Evolutionary conservation across 2,329 filamentous ascomycete species (phyloP), one percentile per base, ranked within the genome.

Genomic region (Fusarium equiseti): DNA sequence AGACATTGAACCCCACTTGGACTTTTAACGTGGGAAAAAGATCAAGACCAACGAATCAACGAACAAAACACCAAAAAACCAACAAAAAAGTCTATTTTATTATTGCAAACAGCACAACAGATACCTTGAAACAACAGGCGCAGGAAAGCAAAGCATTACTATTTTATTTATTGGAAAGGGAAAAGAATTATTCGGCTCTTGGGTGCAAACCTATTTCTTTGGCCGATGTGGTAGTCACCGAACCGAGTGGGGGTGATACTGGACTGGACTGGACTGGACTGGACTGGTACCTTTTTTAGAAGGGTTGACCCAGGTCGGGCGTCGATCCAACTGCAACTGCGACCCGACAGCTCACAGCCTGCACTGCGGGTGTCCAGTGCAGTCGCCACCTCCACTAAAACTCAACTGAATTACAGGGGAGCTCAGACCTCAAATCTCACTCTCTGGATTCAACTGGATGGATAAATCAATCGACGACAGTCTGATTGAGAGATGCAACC

Each of bases 161-260:
- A 45, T 53, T 54, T 40, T 59, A 48, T 51, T 59, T 63, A 59
- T 38, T n/a, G 63, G 48, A 50, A 35, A 64, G 42, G 68, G 66
- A 68, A 63, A 76, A 76, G 71, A 70, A 63, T 63, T 71, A 63
- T 63, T 71, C 67, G 66, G 59, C 55, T 63, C 56, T 74, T 68
- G 44, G 73, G 74, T 75, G 74, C 74, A 68, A 76, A 75, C 74
- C 74, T 66, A 61, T 62, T 60, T 43, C 50, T 61, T 70, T 62
- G 55, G 42, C 49, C 51, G 51, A 63, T 58, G 44, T 66, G 63
- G 63, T 4, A 38, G 35, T 38, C 35, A 38, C 35, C 35, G 35
- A 38, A 10, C 18, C 5, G 6, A 38, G 35, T 38, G 35, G 35
- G 35, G 35, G 18, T 38, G 35, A 38, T n/a, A 18, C 32, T 35